phyloP scores from a whole-genome alignment of 768 basidiomycete species.

The Suillus ampliporus region DNA sequence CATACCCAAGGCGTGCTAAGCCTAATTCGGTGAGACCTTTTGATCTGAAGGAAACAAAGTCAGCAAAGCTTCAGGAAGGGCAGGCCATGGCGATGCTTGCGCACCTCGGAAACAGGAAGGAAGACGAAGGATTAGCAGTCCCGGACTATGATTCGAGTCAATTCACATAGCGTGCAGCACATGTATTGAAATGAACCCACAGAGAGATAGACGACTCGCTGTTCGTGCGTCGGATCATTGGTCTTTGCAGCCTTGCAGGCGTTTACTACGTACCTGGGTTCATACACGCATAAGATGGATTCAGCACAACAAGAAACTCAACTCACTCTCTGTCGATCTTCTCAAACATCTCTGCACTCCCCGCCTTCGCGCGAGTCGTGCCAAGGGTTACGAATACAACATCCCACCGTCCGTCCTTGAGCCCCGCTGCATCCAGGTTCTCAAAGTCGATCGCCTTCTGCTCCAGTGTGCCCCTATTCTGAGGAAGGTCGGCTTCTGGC shows the following conservation, averaged over 20 bases:
- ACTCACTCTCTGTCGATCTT: constrained; percentile 79
- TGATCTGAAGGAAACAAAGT: constrained; percentile 48
- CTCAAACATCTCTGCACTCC: constrained; percentile 68
- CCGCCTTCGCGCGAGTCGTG: constrained; percentile 64
- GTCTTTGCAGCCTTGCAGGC: constrained; percentile 69
- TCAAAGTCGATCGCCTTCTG: constrained; percentile 76
- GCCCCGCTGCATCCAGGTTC: constrained; percentile 54
- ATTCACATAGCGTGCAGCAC: background rate
- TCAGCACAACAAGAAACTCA: background rate
- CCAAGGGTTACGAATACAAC: constrained; percentile 80
- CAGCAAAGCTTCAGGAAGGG: background rate
- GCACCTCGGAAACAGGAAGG: constrained; percentile 57
- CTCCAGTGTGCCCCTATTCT: constrained; percentile 59
- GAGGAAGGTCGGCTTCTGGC: constrained; percentile 42
- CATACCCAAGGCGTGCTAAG: constrained; percentile 70
- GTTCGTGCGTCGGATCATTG: constrained; percentile 48
- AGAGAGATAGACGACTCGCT: constrained; percentile 75
- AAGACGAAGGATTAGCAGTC: constrained; percentile 56
- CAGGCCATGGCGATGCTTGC: constrained; percentile 11
- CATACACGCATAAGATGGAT: background rate
- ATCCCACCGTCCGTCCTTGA: constrained; percentile 69
- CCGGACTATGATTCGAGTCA: constrained; percentile 42
- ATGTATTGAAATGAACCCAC: constrained; percentile 41
- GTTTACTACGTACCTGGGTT: constrained; percentile 69
- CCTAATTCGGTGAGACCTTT: constrained; percentile 79